Base-by-base conservation (phyloP, 176 grass and related monocot species). In the Carex pumila region DNA sequence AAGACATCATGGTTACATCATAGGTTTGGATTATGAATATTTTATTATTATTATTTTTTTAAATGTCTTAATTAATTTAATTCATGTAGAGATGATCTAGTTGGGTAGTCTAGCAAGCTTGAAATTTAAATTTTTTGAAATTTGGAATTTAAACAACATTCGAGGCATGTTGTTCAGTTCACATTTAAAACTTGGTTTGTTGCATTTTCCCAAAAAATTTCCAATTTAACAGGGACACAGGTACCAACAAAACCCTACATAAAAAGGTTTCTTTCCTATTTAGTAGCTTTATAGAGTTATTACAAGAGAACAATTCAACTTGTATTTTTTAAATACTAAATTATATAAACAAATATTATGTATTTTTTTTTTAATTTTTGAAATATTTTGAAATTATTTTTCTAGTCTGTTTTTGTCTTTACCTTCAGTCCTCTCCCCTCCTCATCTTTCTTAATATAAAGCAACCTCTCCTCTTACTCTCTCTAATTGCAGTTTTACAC, bases 141-240 rank as follows among this genome's bases (percentile, higher is more conserved):
- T 50, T 13, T 73, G 41, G 7, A 73, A 73, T 73, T 49, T 22
- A 5, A 6, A 9, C 41, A 73, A 73, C 47, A 50, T 22, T 25
- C 69, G n/a, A 73, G 69, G 69, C 69, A 73, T 73, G 41, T n/a
- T 73, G 69, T 22, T 73, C 37, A 73, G 69, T 73, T 22, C 69
- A 18, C 69, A 73, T 73, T 70, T 43, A 70, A 43, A 70, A 43
- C 36, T 43, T 70, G 36, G 67, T 43, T 17, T 49, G 7, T 71
- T 73, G 41, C 3, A 50, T 49, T 73, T 73, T 73, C 41, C 69
- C 69, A 72, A 49, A 73, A 72, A 45, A 3, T 10, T 73, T 50
- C 69, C 69, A 50, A 73, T 73, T 45, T 50, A 50, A n/a, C 4
- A 73, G 41, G 69, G 69, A 73, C 69, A 25, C 18, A 18, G 12